Evolutionary conservation across 78 protist species (phyloP).

Genomic region (Monosiga brevicollis): DNA sequence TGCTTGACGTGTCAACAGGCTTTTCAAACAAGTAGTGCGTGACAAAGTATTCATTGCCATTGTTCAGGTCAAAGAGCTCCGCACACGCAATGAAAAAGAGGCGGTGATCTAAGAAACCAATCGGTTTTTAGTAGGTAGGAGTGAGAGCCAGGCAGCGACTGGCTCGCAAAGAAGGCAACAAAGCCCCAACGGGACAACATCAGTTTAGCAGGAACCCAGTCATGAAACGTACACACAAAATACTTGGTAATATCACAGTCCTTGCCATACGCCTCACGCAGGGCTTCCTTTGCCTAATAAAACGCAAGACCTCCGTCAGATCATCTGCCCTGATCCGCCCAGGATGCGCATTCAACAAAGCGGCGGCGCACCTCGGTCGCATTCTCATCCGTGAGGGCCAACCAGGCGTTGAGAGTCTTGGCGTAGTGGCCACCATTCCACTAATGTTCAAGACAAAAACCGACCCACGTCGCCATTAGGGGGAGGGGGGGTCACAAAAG

Average conservation of each 20-base stretch:
- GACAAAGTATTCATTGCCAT: neutral
- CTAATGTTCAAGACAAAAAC: neutral
- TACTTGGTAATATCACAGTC: neutral
- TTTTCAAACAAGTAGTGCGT: constrained; percentile 11
- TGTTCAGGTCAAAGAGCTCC: neutral
- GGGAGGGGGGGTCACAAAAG: neutral
- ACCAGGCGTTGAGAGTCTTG: neutral
- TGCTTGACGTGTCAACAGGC: too few species aligned
- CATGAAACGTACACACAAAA: neutral
- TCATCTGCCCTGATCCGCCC: neutral
- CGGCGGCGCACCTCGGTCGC: too few species aligned
- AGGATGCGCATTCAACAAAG: neutral
- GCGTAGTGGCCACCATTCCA: constrained; percentile 7
- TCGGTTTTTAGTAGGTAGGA: too few species aligned
- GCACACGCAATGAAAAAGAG: constrained; percentile 2
- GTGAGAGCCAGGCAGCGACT: too few species aligned
- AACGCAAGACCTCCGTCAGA: neutral
- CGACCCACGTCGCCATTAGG: neutral
- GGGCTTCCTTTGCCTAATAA: neutral
- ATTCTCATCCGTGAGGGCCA: neutral
- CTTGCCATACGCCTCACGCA: neutral
- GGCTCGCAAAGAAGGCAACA: too few species aligned
- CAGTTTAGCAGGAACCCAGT: too few species aligned
- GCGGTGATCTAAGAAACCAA: too few species aligned
- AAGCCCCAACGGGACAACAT: too few species aligned